Evolutionary conservation across 208 protist genomes (phyloP).

Genomic region (Leishmania lainsoni): DNA sequence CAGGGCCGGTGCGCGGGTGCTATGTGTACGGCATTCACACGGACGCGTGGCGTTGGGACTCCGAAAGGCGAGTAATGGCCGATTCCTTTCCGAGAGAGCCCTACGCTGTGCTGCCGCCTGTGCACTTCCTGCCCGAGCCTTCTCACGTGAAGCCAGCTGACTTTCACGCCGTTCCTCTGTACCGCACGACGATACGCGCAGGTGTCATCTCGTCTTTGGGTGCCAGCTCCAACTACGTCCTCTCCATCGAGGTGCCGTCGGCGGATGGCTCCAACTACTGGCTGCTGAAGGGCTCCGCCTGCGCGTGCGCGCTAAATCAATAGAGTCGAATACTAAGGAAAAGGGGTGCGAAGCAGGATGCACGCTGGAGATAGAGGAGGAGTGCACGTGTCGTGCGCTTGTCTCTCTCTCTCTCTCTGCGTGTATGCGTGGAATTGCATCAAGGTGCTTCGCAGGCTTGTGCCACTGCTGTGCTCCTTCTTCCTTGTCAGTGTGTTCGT

Average conservation of each 20-base stretch:
- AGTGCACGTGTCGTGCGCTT: too few relatives aligned
- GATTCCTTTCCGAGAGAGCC: conserved; percentile 92
- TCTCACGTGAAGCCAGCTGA: conserved; percentile 70
- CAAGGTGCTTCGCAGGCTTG: not conserved
- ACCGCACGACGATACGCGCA: conserved; percentile 94
- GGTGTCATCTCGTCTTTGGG: conserved; percentile 96
- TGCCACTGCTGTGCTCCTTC: not conserved
- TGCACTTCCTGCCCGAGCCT: conserved; percentile 96
- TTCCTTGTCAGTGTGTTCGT: conserved; percentile 10
- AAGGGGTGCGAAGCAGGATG: not conserved
- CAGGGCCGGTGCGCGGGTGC: conserved; percentile 89
- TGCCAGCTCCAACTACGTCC: conserved; percentile 96
- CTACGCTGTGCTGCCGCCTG: conserved; percentile 88
- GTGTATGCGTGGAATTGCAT: not conserved
- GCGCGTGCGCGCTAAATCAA: conserved; percentile 80
- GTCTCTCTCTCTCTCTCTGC: not conserved
- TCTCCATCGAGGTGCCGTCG: conserved; percentile 88
- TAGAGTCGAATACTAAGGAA: conserved; percentile 11
- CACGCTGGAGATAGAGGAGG: not conserved
- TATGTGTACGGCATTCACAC: conserved; percentile 97
- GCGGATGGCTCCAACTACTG: conserved; percentile 89
- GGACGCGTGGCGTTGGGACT: conserved; percentile 97
- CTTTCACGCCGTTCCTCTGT: conserved; percentile 92
- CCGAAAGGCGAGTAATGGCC: conserved; percentile 60
- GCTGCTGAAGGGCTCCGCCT: conserved; percentile 90